These are phyloP conservation scores for Marchantia paleacea DNA, from an alignment of 225 moss, liverwort and hornwort genomes.

Conservation along the genomic window DNA sequence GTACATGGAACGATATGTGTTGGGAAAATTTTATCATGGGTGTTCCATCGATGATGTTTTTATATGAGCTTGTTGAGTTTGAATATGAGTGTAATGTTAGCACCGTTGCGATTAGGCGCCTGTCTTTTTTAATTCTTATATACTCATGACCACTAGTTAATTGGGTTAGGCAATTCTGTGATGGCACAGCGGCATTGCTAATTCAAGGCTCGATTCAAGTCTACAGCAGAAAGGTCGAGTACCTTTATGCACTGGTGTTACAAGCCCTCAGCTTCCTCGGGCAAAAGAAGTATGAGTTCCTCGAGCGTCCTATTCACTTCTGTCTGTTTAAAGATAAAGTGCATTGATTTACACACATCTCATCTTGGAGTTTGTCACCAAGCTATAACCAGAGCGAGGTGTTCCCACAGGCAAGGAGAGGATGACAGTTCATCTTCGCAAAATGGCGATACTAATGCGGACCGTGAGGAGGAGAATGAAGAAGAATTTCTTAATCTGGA, in stretches of 20 bases:
- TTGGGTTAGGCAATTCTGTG: too few species aligned
- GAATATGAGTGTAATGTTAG: too few species aligned
- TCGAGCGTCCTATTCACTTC: too few species aligned
- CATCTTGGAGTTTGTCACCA: background rate
- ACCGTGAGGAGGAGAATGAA: conserved; percentile 34
- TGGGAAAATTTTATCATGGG: too few species aligned
- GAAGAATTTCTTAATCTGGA: conserved; percentile 49
- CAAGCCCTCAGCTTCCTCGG: conserved; percentile 49
- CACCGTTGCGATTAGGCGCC: too few species aligned
- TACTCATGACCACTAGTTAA: too few species aligned
- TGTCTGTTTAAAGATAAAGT: too few species aligned
- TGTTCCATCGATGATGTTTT: too few species aligned
- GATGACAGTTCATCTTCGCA: conserved; percentile 31
- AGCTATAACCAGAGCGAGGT: background rate
- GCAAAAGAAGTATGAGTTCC: conserved; percentile 45
- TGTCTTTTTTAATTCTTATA: too few species aligned
- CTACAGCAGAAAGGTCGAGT: conserved; percentile 62
- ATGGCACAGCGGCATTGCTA: conserved; percentile 48
- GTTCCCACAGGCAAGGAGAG: conserved; percentile 39
- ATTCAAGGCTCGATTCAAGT: conserved; percentile 65
- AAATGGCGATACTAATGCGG: conserved; percentile 23
- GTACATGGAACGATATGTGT: too few species aligned
- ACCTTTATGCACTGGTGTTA: conserved; percentile 50
- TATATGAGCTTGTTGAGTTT: too few species aligned
- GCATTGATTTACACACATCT: background rate